These are phyloP conservation scores for Prunus dulcis DNA, from an alignment of 306 rosid species.

Conservation along the genomic window DNA sequence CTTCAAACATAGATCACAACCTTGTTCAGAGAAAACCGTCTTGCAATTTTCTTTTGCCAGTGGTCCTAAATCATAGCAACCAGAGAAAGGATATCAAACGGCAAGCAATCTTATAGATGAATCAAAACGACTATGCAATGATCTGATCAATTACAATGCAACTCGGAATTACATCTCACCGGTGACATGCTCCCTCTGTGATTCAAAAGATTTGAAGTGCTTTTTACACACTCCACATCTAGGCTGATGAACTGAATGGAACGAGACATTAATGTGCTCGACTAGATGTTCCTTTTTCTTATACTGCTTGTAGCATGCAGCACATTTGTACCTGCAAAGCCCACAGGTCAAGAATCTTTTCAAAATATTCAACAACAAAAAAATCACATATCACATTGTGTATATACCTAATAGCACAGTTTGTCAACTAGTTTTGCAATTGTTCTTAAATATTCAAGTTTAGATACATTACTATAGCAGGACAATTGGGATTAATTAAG, in stretches of 20 bases:
- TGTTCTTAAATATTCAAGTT: not conserved
- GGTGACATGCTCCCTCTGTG: constrained; percentile 68
- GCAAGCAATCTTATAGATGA: not conserved
- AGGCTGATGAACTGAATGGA: constrained; percentile 78
- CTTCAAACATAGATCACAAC: constrained; percentile 65
- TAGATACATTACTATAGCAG: not conserved
- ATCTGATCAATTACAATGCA: constrained; percentile 10
- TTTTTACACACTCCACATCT: constrained; percentile 62
- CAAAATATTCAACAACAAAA: not conserved
- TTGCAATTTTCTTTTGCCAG: constrained; percentile 55
- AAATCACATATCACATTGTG: not conserved
- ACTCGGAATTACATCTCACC: constrained; percentile 39
- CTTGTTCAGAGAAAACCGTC: constrained; percentile 44
- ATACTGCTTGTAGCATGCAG: constrained; percentile 76
- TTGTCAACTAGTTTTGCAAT: not conserved
- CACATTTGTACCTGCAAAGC: constrained; percentile 60
- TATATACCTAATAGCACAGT: not conserved
- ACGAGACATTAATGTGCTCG: constrained; percentile 62
- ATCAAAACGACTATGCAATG: not conserved
- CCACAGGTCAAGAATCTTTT: constrained; percentile 16
- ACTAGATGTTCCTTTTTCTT: constrained; percentile 69
- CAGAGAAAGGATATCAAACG: constrained; percentile 8
- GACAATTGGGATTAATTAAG: not conserved
- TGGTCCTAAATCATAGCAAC: constrained; percentile 47
- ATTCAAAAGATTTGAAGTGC: constrained; percentile 80